These are phyloP conservation scores for Nitzschia inconspicua DNA, from an alignment of 108 stramenopile genomes.

Conservation along the genomic window DNA sequence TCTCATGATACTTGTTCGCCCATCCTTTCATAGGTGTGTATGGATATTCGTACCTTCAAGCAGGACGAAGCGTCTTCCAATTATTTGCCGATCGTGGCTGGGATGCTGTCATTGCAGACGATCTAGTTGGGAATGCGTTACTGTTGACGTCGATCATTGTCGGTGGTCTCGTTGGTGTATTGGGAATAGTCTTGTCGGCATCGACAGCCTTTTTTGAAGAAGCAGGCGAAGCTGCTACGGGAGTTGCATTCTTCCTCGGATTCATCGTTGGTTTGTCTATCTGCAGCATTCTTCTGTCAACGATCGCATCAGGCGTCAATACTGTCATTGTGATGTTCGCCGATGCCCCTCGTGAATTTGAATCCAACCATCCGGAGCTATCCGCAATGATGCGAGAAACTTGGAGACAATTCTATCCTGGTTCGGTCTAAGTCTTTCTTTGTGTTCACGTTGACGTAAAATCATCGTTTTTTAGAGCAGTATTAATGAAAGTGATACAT, in stretches of 20 bases:
- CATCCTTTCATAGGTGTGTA: slow-evolving; percentile 53
- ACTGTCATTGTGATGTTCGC: slow-evolving; percentile 89
- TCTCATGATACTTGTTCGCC: not conserved
- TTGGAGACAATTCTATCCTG: slow-evolving; percentile 47
- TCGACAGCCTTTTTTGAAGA: slow-evolving; percentile 41
- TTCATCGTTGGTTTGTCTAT: slow-evolving; percentile 72
- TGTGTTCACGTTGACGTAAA: too few species aligned
- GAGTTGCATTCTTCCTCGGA: slow-evolving; percentile 57
- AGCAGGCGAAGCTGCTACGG: slow-evolving; percentile 22
- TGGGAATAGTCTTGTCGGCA: slow-evolving; percentile 39
- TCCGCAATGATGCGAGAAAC: slow-evolving; percentile 63
- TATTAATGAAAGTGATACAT: too few species aligned
- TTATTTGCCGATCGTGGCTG: slow-evolving; percentile 88
- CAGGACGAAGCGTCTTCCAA: slow-evolving; percentile 75
- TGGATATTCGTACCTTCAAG: slow-evolving; percentile 74
- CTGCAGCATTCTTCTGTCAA: slow-evolving; percentile 59
- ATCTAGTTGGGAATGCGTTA: slow-evolving; percentile 70
- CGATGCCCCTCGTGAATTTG: slow-evolving; percentile 78
- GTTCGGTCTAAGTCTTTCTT: not conserved
- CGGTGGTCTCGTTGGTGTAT: slow-evolving; percentile 61
- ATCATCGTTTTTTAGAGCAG: too few species aligned
- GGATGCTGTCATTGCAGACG: slow-evolving; percentile 91
- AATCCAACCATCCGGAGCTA: slow-evolving; percentile 78
- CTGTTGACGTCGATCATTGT: slow-evolving; percentile 49
- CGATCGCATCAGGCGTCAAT: slow-evolving; percentile 79